Base-by-base conservation (phyloP, 2,329 filamentous ascomycete species). In the Nemania sp. region DNA sequence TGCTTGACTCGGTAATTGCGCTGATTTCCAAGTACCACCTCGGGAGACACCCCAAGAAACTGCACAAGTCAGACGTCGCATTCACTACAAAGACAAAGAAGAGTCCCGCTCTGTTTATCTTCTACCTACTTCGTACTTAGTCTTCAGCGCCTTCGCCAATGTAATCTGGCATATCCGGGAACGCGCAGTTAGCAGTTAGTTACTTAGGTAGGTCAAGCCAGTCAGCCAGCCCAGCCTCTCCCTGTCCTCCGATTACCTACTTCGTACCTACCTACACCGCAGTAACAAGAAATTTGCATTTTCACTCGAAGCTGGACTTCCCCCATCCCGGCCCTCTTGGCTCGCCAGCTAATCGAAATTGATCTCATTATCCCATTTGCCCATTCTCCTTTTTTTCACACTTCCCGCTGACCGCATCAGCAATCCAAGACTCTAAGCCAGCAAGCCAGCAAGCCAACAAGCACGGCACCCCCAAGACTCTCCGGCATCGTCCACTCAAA, bases 351-450 rank as follows among this genome's bases (percentile, higher is more conserved):
- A 58, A 51, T 48, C 42, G 54, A 37, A 57, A 61, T 61, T 35
- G 42, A 39, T 57, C 10, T 39, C 4, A 7, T 29, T 29, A 29
- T 29, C 25, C 25, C 3, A 29, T 29, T 7, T 29, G n/a, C n/a
- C 25, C 25, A 29, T 29, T 29, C 25, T 29, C 25, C 25, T 29
- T 4, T 29, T 7, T 18, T 25, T 51, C 57, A 46, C 51, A 51
- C 51, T 55, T 55, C 59, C 40, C 50, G 55, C 55, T 59, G 59
- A 62, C 55, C 55, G 34, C 48, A 48, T 15, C 20, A 42, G n/a
- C 37, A 58, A 49, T 6, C 50, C 46, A 59, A 52, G 59, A 54
- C 35, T 12, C 50, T 39, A 49, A 45, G 46, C 37, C 32, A 53
- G 37, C 46, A 32, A 39, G 35, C 34, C 13, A 7, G 13, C 7